Evolutionary conservation across 495 filamentous ascomycete species (phyloP).

Genomic region (Penicillium bovifimosum): DNA sequence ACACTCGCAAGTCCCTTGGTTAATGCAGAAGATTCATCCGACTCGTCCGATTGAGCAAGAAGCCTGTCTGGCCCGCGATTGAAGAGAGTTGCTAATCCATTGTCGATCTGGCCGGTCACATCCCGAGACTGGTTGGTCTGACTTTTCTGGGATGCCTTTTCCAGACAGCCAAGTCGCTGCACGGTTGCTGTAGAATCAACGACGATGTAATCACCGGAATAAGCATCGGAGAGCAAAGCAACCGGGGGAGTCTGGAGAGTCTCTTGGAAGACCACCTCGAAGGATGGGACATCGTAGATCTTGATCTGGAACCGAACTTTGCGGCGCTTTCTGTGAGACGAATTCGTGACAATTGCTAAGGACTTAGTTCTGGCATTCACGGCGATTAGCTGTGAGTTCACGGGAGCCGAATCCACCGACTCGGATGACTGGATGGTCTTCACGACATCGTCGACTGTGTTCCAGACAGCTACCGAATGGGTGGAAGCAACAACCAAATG

Average conservation of each 20-base stretch:
- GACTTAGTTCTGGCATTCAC: conserved; percentile 34
- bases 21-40: conserved; percentile 50
- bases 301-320: conserved; percentile 21
- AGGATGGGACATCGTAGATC: conserved; percentile 36
- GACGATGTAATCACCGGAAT: conserved; percentile 55
- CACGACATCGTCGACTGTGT: conserved; percentile 39
- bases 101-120: conserved; percentile 35
- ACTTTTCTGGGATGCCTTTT: conserved; percentile 47
- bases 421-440: conserved; percentile 21
- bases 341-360: conserved; percentile 28
- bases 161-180: conserved; percentile 50
- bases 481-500: conserved; percentile 35
- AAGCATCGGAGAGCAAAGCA: conserved; percentile 33
- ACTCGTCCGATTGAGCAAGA: conserved; percentile 29
- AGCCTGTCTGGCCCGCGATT: conserved; percentile 22
- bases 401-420: conserved; percentile 1
- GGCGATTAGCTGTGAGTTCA: conserved; percentile 25
- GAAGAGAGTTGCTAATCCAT: conserved; percentile 49
- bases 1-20: conserved; percentile 63
- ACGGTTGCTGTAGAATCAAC: conserved; percentile 38
- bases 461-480: conserved; percentile 36
- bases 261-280: conserved; percentile 26
- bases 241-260: conserved; percentile 24
- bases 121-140: conserved; percentile 37
- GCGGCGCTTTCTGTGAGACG: conserved; percentile 20